Evolutionary conservation across 805 yeast genomes (phyloP), one percentile per base, ranked within the genome.

Genomic region (Candida chilensis): DNA sequence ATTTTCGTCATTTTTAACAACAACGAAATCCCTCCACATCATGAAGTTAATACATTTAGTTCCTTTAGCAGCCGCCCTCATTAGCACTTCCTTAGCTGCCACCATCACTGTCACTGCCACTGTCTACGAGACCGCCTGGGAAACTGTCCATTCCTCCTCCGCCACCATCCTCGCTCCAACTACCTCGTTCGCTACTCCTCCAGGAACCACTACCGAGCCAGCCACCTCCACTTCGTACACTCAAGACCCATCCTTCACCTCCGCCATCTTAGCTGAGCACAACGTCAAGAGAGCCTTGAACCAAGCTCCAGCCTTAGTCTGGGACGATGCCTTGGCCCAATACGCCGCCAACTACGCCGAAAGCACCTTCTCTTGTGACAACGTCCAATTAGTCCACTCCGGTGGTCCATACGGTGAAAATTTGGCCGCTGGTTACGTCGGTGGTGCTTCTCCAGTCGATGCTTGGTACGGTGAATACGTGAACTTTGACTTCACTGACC

Each of bases 381-480:
- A 47, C 12, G 77, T 78, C 51, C 56, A 64, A 24, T 60, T 81
- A 40, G 52, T 64, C 12, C 90, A 82, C 54, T 75, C 86, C 14
- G 61, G 66, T 21, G 78, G 82, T 21, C 62, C 64, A 14, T 78
- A 77, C 49, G 92, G 92, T 57, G 90, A 82, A 50, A 82, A 82
- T 57, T 63, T 82, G 40, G 88, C 87, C 12, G 68, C 74, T 24
- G 90, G 86, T 37, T 67, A 67, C 40, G 50, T 64, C 9, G 70
- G 69, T 14, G 75, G 71, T 18, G 46, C 63, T 17, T 32, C 40
- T 14, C 64, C 66, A 11, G 81, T 79, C 24, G 78, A 77, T 36
- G 75, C 80, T 25, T 82, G 92, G 92, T 81, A 81, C 54, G 52
- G 60, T 35, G 90, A 82, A 59, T 79, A 77, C 39, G 33, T 44